phyloP scores from a whole-genome alignment of 305 asterid genomes.

The Fraxinus albicans region DNA sequence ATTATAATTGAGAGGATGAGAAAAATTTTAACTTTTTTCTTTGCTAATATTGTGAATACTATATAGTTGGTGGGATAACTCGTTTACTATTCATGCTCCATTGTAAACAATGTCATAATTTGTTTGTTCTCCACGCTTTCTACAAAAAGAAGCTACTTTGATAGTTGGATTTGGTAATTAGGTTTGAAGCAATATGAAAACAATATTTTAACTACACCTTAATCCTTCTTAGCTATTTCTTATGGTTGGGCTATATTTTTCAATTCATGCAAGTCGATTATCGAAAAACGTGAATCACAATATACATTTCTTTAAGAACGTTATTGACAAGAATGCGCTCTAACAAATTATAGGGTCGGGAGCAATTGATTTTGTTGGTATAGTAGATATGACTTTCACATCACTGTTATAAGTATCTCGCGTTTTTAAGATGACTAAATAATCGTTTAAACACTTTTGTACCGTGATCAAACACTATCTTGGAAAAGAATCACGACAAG shows the following conservation, averaged over 20 bases:
- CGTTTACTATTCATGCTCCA: constrained; percentile 28
- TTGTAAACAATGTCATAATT: constrained; percentile 21
- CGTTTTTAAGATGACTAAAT: background rate
- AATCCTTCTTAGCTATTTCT: background rate
- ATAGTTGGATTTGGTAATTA: constrained; percentile 6
- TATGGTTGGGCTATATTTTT: background rate
- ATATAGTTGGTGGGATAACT: constrained; percentile 38
- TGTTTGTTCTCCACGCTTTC: constrained; percentile 25
- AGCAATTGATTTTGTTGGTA: background rate
- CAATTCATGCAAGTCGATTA: background rate
- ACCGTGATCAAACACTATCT: background rate
- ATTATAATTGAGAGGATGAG: background rate
- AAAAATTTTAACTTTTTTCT: too few relatives aligned
- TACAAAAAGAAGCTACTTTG: background rate
- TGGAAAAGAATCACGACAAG: background rate
- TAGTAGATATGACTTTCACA: too few relatives aligned
- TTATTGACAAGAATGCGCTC: background rate
- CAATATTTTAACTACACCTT: background rate
- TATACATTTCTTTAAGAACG: background rate
- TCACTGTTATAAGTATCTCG: too few relatives aligned
- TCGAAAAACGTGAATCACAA: background rate
- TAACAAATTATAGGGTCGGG: background rate
- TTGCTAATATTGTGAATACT: too few relatives aligned
- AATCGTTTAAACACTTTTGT: background rate
- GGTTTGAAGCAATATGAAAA: constrained; percentile 13